These are phyloP conservation scores for Podila epicladia DNA, from an alignment of 192 early-diverging fungal genomes.

Conservation along the genomic window DNA sequence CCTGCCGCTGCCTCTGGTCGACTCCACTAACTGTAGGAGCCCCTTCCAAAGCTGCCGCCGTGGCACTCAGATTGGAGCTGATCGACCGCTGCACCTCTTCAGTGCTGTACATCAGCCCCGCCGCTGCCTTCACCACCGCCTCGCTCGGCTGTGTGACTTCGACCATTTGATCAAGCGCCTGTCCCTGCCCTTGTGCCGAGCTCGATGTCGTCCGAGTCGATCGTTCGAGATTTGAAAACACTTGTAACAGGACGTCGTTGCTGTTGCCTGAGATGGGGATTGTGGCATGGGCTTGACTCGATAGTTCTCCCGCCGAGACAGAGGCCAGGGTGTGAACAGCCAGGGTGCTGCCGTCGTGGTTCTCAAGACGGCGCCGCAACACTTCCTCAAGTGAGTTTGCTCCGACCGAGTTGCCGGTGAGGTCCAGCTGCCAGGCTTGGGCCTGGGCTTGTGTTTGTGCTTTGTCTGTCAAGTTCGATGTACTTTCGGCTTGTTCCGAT, in stretches of 20 bases:
- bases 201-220: not conserved
- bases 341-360: conserved; percentile 19
- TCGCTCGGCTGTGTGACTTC: not conserved
- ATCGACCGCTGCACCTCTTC: not conserved
- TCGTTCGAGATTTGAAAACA: not conserved
- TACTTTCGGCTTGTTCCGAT: not conserved
- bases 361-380: not conserved
- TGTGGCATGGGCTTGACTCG: not conserved
- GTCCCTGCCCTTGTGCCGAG: not conserved
- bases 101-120: not conserved
- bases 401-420: not conserved
- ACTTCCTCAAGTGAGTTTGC: not conserved
- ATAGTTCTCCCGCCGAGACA: not conserved
- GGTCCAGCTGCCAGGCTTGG: not conserved
- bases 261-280: not conserved
- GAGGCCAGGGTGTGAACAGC: conserved; percentile 21
- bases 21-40: not conserved
- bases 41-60: not conserved
- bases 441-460: not conserved
- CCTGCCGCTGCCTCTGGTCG: too few species aligned
- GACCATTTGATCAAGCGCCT: not conserved
- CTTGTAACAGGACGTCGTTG: not conserved
- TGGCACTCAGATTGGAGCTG: not conserved
- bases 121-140: conserved; percentile 6
- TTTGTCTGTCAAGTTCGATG: not conserved